Conservation (phyloP, 805 yeast species). For the Metschnikowia kunwiensis region DNA sequence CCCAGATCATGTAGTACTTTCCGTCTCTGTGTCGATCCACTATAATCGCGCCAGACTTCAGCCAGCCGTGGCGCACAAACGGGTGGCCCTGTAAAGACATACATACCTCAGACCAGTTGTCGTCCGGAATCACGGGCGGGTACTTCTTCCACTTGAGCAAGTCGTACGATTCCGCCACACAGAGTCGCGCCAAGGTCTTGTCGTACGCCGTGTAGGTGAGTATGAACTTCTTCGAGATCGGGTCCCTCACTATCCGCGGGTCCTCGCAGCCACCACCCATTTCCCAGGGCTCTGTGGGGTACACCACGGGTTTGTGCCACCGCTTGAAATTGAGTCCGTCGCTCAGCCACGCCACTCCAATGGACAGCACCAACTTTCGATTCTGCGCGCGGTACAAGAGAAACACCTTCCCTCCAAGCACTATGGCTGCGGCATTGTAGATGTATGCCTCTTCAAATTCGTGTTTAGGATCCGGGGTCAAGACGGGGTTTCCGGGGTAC, state of each 20-base stretch:
- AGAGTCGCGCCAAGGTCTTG: conserved; percentile 31
- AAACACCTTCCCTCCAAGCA: conserved; percentile 34
- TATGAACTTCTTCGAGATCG: conserved; percentile 31
- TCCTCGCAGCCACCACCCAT: conserved; percentile 42
- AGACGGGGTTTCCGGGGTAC: conserved; percentile 36
- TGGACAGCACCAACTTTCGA: conserved; percentile 28
- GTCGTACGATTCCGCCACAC: conserved; percentile 38
- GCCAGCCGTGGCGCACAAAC: conserved; percentile 34
- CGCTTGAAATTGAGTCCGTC: conserved; percentile 37
- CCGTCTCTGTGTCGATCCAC: conserved; percentile 32
- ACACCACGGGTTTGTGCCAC: conserved; percentile 30
- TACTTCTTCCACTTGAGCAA: conserved; percentile 38
- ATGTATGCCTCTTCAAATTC: conserved; percentile 39
- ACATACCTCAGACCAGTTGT: conserved; percentile 33
- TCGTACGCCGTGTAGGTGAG: conserved; percentile 44
- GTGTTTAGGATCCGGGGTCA: conserved; percentile 34
- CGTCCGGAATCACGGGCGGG: conserved; percentile 30
- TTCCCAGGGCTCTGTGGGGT: conserved; percentile 40
- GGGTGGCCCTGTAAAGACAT: conserved; percentile 22
- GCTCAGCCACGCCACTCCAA: conserved; percentile 41
- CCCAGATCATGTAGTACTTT: conserved; percentile 43
- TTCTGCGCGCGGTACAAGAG: conserved; percentile 41
- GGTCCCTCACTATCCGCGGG: conserved; percentile 41
- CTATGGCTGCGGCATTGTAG: conserved; percentile 44
- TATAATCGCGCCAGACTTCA: conserved; percentile 42